A percentile compares a stretch with the other conserved stretches of the same genome.
Evolutionary conservation across 345 rosid species (phyloP).

Genomic region (Gossypioides kirkii): DNA sequence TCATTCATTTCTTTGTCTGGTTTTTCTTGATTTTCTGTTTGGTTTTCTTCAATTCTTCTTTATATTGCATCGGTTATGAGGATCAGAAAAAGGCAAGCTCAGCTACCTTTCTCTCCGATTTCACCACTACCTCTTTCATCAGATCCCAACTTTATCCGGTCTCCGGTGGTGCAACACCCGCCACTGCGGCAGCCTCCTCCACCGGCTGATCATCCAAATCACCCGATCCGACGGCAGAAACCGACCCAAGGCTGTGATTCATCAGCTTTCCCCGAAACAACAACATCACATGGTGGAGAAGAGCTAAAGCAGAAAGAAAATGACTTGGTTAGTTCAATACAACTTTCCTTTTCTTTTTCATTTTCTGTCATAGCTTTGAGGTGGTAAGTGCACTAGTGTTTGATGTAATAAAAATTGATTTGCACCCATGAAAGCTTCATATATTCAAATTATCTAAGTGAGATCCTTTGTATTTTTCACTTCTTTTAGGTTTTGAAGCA

Average conservation of each 20-base stretch:
- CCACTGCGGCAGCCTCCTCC: slow-evolving; percentile 9
- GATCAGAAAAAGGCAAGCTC: slow-evolving; percentile 82
- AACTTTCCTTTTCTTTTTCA: background rate
- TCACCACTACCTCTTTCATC: slow-evolving; percentile 74
- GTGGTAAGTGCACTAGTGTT: slow-evolving; percentile 37
- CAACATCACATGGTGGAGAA: background rate
- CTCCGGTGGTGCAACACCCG: slow-evolving; percentile 56
- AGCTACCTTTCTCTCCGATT: slow-evolving; percentile 66
- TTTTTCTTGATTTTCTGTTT: background rate
- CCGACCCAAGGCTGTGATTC: slow-evolving; percentile 14
- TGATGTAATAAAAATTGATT: slow-evolving; percentile 20
- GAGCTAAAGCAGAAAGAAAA: slow-evolving; percentile 24
- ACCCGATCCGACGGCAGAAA: slow-evolving; percentile 26
- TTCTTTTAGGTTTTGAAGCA: slow-evolving; percentile 26
- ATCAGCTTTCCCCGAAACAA: slow-evolving; percentile 8
- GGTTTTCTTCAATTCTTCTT: background rate
- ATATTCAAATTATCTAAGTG: background rate
- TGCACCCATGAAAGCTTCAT: slow-evolving; percentile 27
- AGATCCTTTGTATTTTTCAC: slow-evolving; percentile 11
- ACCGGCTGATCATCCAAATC: slow-evolving; percentile 38
- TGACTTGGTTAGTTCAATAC: slow-evolving; percentile 29
- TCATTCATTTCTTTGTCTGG: background rate
- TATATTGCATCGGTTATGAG: slow-evolving; percentile 51
- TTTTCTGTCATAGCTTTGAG: background rate
- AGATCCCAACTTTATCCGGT: slow-evolving; percentile 59